phyloP scores from a whole-genome alignment of 768 basidiomycete genomes.

The Melanogaster broomeanus region DNA sequence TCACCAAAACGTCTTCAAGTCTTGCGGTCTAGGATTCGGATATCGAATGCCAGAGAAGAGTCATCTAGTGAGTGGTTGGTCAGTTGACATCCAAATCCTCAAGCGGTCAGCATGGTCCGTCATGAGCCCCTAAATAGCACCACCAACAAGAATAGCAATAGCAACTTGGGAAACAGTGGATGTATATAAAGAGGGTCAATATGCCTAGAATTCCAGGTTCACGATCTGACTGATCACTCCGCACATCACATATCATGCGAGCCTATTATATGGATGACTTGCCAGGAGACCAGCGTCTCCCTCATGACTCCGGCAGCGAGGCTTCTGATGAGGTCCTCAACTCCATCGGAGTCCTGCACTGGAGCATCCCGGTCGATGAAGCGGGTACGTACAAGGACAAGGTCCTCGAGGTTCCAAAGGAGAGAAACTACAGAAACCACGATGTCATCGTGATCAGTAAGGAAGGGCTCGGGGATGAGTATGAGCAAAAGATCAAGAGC shows the following conservation, averaged over 20 bases:
- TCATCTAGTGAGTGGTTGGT: too few relatives aligned
- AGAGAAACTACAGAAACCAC: constrained; percentile 79
- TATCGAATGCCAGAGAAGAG: too few relatives aligned
- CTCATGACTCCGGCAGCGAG: constrained; percentile 63
- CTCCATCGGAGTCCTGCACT: constrained; percentile 63
- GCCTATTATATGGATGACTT: constrained; percentile 73
- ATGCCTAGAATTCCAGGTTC: too few relatives aligned
- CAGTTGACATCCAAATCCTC: too few relatives aligned
- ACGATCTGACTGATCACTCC: too few relatives aligned
- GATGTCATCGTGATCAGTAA: constrained; percentile 78
- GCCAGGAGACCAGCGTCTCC: constrained; percentile 78
- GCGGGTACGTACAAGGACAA: constrained; percentile 45
- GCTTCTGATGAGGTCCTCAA: constrained; percentile 53
- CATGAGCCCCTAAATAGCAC: too few relatives aligned
- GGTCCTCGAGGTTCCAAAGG: constrained; percentile 61
- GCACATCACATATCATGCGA: constrained; percentile 52
- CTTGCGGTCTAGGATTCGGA: too few relatives aligned
- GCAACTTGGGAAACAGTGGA: too few relatives aligned
- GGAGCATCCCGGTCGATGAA: constrained; percentile 65
- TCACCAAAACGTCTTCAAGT: too few relatives aligned
- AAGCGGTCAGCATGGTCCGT: too few relatives aligned
- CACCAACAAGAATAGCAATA: too few relatives aligned
- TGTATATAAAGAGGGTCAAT: too few relatives aligned
- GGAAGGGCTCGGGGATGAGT: constrained; percentile 74
- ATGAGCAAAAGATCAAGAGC: constrained; percentile 76